A percentile compares a stretch with the other conserved stretches of the same genome.
Evolutionary conservation across 1,139 yeast species (phyloP).

Genomic region (Yamadazyma friedrichii): DNA sequence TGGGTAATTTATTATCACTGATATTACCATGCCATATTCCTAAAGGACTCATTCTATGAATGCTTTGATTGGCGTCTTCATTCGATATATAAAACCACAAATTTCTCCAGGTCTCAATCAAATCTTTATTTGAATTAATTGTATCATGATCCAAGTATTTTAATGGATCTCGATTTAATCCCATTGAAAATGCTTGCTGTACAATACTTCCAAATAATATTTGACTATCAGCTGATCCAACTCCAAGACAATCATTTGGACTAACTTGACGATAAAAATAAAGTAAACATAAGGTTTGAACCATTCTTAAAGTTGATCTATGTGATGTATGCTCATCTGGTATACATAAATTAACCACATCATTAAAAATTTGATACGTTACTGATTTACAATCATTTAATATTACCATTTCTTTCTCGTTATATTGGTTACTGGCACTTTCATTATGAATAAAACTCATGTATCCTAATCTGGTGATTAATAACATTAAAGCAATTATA

Average conservation of each 20-base stretch:
- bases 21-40: constrained; percentile 26
- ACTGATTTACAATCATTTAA: constrained; percentile 28
- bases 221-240: constrained; percentile 44
- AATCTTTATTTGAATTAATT: constrained; percentile 26
- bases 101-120: constrained; percentile 36
- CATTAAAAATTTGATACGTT: constrained; percentile 23
- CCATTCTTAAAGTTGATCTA: constrained; percentile 34
- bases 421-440: constrained; percentile 27
- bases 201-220: constrained; percentile 38
- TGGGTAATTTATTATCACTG: constrained; percentile 36
- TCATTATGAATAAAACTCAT: constrained; percentile 42
- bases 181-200: constrained; percentile 43
- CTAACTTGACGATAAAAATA: constrained; percentile 38
- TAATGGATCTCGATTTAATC: constrained; percentile 44
- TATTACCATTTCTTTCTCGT: constrained; percentile 27
- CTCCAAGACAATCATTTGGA: constrained; percentile 46
- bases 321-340: constrained; percentile 28
- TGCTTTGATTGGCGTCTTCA: constrained; percentile 33
- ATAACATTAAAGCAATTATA: constrained; percentile 30
- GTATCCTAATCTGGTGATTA: constrained; percentile 37
- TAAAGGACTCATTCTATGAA: constrained; percentile 35
- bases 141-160: constrained; percentile 30
- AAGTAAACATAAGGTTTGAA: constrained; percentile 32
- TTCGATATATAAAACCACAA: constrained; percentile 36
- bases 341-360: constrained; percentile 31